Conservation (phyloP, 352 stramenopile species). For the Phytopythium aichiense region DNA sequence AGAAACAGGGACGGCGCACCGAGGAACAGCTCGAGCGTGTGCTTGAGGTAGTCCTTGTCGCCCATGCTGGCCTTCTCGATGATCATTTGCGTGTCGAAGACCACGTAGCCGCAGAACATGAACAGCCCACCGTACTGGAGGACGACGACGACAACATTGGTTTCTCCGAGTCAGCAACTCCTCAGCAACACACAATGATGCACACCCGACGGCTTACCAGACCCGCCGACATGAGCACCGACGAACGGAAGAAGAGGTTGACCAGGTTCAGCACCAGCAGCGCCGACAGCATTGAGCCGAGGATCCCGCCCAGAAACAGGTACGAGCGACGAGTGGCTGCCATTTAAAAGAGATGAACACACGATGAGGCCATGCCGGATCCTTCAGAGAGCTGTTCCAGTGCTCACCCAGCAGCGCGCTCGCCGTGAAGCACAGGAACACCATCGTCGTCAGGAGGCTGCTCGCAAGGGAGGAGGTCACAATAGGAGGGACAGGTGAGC, state of each 20-base stretch:
- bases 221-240: constrained; percentile 47
- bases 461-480: background rate
- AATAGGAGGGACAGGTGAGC: background rate
- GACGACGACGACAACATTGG: background rate
- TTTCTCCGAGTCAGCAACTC: background rate
- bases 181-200: background rate
- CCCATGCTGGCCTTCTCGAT: constrained; percentile 82
- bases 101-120: constrained; percentile 87
- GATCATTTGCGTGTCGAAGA: constrained; percentile 91
- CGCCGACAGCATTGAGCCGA: constrained; percentile 61
- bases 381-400: background rate
- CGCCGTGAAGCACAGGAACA: constrained; percentile 86
- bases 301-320: constrained; percentile 78
- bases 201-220: constrained; percentile 28
- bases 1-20: background rate
- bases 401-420: constrained; percentile 59
- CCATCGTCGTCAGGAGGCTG: constrained; percentile 65
- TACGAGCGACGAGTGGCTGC: constrained; percentile 70
- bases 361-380: background rate
- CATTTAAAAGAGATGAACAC: constrained; percentile 3
- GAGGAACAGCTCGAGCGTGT: constrained; percentile 65
- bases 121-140: constrained; percentile 75
- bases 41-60: constrained; percentile 79
- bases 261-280: constrained; percentile 45
- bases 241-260: constrained; percentile 65